These are phyloP conservation scores for Schwanniomyces yamadae DNA, from an alignment of 805 yeast genomes.

Conservation along the genomic window DNA sequence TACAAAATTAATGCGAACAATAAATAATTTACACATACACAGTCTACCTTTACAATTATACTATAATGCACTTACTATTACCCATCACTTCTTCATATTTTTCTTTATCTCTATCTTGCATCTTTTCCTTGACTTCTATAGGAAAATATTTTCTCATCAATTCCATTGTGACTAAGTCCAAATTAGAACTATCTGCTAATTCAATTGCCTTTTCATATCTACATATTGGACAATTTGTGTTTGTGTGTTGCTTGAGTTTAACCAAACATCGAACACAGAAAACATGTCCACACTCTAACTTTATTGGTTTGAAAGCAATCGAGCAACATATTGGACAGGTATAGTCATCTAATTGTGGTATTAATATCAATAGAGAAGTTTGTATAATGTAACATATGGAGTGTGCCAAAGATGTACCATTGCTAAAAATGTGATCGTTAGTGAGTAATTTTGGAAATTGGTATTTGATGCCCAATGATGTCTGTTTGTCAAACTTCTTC, in stretches of 20 bases:
- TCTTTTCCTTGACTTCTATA: conserved; percentile 60
- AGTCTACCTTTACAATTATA: conserved; percentile 9
- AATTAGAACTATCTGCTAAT: conserved; percentile 57
- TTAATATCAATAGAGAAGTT: conserved; percentile 49
- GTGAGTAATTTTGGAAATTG: conserved; percentile 46
- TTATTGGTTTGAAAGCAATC: conserved; percentile 70
- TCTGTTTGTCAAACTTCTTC: conserved; percentile 75
- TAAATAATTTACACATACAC: conserved; percentile 1
- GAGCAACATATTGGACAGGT: conserved; percentile 71
- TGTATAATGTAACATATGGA: conserved; percentile 57
- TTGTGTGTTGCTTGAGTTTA: conserved; percentile 57
- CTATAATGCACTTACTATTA: conserved; percentile 12
- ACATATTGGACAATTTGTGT: conserved; percentile 69
- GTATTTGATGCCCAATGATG: conserved; percentile 49
- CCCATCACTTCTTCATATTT: conserved; percentile 31
- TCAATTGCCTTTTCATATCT: conserved; percentile 50
- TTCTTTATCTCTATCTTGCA: conserved; percentile 49
- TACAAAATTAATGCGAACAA: neutral
- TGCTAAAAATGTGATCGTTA: conserved; percentile 41
- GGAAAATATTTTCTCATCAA: conserved; percentile 65
- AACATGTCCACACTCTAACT: conserved; percentile 61
- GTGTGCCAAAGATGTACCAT: conserved; percentile 51
- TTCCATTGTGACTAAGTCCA: conserved; percentile 53
- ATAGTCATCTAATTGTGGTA: conserved; percentile 77
- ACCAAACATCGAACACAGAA: conserved; percentile 75